These are phyloP conservation scores for Diospyros lotus DNA, from an alignment of 148 eudicot genomes.

Conservation along the genomic window DNA sequence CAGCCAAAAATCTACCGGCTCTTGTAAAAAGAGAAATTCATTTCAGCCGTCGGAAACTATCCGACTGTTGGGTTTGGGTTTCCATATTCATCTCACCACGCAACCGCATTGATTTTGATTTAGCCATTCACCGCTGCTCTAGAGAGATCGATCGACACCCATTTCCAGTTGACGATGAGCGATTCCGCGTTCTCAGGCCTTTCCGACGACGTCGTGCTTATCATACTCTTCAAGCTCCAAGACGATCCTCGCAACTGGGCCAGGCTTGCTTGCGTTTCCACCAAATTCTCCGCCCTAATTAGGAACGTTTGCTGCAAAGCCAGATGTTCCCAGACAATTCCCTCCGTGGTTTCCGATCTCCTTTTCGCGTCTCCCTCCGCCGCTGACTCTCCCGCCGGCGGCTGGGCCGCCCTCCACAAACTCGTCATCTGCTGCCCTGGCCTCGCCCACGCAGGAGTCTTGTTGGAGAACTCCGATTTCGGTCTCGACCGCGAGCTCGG, in stretches of 20 bases:
- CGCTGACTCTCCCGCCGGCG: conserved; percentile 27
- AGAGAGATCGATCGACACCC: neutral
- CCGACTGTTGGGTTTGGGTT: neutral
- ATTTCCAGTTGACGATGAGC: conserved; percentile 20
- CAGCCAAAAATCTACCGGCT: no score
- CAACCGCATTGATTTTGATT: no score
- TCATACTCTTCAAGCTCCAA: conserved; percentile 50
- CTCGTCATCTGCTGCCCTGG: conserved; percentile 89
- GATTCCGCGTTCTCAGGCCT: conserved; percentile 47
- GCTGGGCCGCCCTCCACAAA: conserved; percentile 65
- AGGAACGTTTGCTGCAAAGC: conserved; percentile 41
- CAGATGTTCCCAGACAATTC: conserved; percentile 52
- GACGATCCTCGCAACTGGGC: conserved; percentile 84
- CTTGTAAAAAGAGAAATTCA: no score
- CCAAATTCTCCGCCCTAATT: conserved; percentile 48
- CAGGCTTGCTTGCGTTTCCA: conserved; percentile 60
- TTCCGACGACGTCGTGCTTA: conserved; percentile 69
- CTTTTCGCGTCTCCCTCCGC: conserved; percentile 20
- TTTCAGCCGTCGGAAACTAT: no score
- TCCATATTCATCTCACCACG: neutral
- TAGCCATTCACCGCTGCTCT: neutral
- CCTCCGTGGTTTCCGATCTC: conserved; percentile 50
- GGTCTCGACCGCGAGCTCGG: conserved; percentile 83
- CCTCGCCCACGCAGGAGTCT: conserved; percentile 66
- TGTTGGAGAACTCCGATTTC: conserved; percentile 76